phyloP scores from a whole-genome alignment of 2,329 filamentous ascomycete genomes.

The Beauveria asiatica region DNA sequence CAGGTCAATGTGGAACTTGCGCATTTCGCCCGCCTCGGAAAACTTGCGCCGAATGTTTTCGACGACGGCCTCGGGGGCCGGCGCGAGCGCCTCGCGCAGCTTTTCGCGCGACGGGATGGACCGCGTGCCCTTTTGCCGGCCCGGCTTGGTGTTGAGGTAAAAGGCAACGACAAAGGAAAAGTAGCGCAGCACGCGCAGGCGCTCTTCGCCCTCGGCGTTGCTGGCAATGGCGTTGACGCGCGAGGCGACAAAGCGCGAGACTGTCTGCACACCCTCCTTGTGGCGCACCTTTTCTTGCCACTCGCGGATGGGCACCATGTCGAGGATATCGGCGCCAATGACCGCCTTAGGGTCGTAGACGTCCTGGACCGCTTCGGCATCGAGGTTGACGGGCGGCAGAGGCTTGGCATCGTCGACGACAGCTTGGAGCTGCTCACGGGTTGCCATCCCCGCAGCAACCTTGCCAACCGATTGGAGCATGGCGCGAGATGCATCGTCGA shows the following conservation, averaged over 20 bases:
- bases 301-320: slow-evolving; percentile 59
- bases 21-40: slow-evolving; percentile 53
- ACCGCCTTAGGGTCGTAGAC: slow-evolving; percentile 62
- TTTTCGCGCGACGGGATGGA: slow-evolving; percentile 54
- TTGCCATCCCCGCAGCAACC: slow-evolving; percentile 56
- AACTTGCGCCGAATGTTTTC: slow-evolving; percentile 64
- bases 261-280: slow-evolving; percentile 46
- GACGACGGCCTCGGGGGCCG: slow-evolving; percentile 53
- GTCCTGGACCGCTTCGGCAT: slow-evolving; percentile 58
- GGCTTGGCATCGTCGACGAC: slow-evolving; percentile 61
- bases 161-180: slow-evolving; percentile 49
- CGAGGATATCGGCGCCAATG: slow-evolving; percentile 59
- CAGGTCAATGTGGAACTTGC: slow-evolving; percentile 63
- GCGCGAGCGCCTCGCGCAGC: slow-evolving; percentile 46
- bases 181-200: slow-evolving; percentile 53
- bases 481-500: slow-evolving; percentile 47
- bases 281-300: slow-evolving; percentile 63
- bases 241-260: slow-evolving; percentile 56
- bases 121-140: slow-evolving; percentile 37
- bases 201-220: slow-evolving; percentile 34
- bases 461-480: slow-evolving; percentile 57
- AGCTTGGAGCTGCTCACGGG: slow-evolving; percentile 55
- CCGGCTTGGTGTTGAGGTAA: slow-evolving; percentile 37
- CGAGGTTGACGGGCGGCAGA: slow-evolving; percentile 60
- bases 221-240: slow-evolving; percentile 48